Conservation (phyloP, 2,329 filamentous ascomycete genomes). For the Mycosphaerella sp. region DNA sequence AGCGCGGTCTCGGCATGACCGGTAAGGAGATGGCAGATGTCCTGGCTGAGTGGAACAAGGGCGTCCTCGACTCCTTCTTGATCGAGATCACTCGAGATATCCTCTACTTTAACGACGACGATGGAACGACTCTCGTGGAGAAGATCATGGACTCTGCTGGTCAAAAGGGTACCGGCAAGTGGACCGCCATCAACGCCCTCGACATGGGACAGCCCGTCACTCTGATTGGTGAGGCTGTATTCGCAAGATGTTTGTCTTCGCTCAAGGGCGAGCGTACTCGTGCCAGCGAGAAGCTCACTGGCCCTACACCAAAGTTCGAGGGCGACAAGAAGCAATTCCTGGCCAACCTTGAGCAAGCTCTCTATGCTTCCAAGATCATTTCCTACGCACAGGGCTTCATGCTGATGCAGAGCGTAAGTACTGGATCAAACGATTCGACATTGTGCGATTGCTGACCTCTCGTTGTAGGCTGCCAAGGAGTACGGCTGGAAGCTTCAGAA, state of each 20-base stretch:
- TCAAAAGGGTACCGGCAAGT: constrained; percentile 99
- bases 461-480: constrained; percentile 74
- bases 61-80: constrained; percentile 96
- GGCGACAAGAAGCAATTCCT: constrained; percentile 92
- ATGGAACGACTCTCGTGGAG: constrained; percentile 84
- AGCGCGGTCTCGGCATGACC: constrained; percentile 83
- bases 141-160: constrained; percentile 98
- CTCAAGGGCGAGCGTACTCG: constrained; percentile 88
- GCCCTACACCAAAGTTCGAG: constrained; percentile 72
- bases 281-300: constrained; percentile 71
- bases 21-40: constrained; percentile 95
- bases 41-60: constrained; percentile 95
- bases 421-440: background rate
- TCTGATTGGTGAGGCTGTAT: constrained; percentile 93
- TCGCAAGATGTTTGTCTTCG: constrained; percentile 86
- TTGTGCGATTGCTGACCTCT: constrained; percentile 7
- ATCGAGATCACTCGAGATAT: constrained; percentile 99
- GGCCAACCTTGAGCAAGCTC: constrained; percentile 93
- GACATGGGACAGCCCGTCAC: constrained; percentile 99
- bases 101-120: constrained; percentile 96
- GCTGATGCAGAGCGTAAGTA: constrained; percentile 91
- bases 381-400: constrained; percentile 99
- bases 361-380: constrained; percentile 99
- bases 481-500: constrained; percentile 99
- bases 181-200: constrained; percentile 98